Percentiles rank a stretch among this genome's conserved stretches.
These are phyloP conservation scores for Boletus subparvulus DNA, from an alignment of 768 basidiomycete genomes.

Conservation along the genomic window DNA sequence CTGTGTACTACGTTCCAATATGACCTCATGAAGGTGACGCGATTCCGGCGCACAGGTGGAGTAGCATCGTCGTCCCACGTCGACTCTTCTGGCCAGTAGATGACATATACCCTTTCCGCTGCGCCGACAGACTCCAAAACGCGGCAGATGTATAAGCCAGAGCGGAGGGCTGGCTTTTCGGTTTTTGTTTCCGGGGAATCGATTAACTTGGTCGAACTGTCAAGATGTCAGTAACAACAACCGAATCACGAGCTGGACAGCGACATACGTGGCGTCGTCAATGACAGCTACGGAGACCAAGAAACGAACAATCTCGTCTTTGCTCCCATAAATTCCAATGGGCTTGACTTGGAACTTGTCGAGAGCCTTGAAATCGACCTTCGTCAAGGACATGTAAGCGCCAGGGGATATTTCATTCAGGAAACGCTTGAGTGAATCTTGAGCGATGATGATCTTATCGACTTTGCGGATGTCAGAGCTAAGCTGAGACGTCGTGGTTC, in stretches of 20 bases:
- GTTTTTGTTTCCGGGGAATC: background rate
- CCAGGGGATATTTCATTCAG: constrained; percentile 50
- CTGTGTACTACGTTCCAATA: background rate
- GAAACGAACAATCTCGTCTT: constrained; percentile 48
- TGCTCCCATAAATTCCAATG: constrained; percentile 58
- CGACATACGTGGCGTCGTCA: constrained; percentile 40
- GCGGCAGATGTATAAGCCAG: constrained; percentile 51
- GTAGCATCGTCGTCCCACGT: constrained; percentile 56
- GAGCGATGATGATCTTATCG: constrained; percentile 62
- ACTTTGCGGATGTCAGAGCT: constrained; percentile 35
- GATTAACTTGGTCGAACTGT: constrained; percentile 15
- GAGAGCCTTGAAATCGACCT: constrained; percentile 55
- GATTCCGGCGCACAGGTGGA: constrained; percentile 48
- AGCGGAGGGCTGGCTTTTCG: constrained; percentile 36
- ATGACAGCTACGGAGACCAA: constrained; percentile 40
- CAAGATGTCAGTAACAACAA: background rate
- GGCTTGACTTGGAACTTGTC: constrained; percentile 48
- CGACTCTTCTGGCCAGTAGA: constrained; percentile 63
- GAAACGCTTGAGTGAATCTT: constrained; percentile 48
- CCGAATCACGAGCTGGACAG: background rate
- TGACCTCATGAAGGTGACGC: constrained; percentile 54
- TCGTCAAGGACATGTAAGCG: constrained; percentile 53
- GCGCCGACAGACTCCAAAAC: constrained; percentile 1
- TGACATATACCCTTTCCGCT: constrained; percentile 39
- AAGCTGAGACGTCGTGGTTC: background rate